Evolutionary conservation across 1,284 basidiomycete species (phyloP).

Genomic region (Ganoderma meredithae): DNA sequence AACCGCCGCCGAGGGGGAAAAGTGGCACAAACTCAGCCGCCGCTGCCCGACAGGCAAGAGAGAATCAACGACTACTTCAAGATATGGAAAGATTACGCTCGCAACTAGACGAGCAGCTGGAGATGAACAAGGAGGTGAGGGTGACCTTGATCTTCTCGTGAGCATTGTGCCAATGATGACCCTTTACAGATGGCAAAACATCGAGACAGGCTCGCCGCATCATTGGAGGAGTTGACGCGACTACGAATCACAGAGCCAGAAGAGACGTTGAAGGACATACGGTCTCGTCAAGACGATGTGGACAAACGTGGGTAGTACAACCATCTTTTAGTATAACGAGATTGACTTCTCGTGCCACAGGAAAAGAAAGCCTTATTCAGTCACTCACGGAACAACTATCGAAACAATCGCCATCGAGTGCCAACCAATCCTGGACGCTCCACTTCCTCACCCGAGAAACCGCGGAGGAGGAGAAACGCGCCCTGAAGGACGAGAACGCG

Average conservation of each 20-base stretch:
- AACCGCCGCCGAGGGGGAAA: constrained; percentile 22
- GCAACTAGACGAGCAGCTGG: constrained; percentile 32
- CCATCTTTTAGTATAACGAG: constrained; percentile 11
- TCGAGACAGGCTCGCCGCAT: constrained; percentile 41
- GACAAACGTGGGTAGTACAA: constrained; percentile 52
- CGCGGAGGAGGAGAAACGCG: constrained; percentile 70
- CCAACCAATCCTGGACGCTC: constrained; percentile 48
- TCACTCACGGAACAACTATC: constrained; percentile 63
- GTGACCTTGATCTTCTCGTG: neutral
- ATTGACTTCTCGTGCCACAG: constrained; percentile 43
- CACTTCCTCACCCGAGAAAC: constrained; percentile 76
- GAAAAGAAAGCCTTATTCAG: constrained; percentile 61
- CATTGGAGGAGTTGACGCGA: constrained; percentile 63
- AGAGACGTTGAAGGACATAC: constrained; percentile 53
- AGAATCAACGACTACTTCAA: constrained; percentile 25
- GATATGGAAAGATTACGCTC: constrained; percentile 34
- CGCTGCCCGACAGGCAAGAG: constrained; percentile 22
- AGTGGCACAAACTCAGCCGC: constrained; percentile 7
- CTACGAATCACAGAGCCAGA: constrained; percentile 72
- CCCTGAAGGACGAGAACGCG: constrained; percentile 56
- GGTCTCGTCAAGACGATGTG: constrained; percentile 56
- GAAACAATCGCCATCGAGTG: constrained; percentile 58
- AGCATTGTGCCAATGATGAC: constrained; percentile 7
- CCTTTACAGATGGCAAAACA: constrained; percentile 54
- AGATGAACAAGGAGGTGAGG: constrained; percentile 29